Conservation (phyloP, 768 basidiomycete species). For the Trametes punicea region DNA sequence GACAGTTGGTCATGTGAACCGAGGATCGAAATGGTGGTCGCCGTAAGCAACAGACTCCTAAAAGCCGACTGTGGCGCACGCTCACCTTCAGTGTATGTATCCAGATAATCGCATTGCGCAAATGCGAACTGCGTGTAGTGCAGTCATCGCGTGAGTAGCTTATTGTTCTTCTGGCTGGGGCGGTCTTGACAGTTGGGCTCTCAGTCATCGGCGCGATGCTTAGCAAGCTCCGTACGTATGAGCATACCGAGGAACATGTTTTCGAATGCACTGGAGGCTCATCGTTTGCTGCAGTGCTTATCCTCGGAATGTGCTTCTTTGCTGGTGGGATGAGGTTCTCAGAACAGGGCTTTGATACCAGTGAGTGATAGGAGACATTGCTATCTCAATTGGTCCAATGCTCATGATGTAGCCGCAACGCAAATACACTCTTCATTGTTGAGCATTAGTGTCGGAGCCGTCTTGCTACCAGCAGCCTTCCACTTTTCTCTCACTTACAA, state of each 20-base stretch:
- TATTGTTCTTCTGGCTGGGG: no score
- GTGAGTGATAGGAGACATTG: constrained; percentile 37
- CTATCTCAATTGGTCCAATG: not conserved
- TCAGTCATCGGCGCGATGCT: constrained; percentile 81
- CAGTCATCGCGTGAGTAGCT: constrained; percentile 73
- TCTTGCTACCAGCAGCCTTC: constrained; percentile 77
- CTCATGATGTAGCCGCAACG: constrained; percentile 73
- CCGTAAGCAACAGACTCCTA: constrained; percentile 44
- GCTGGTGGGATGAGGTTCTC: constrained; percentile 75
- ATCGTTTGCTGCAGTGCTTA: constrained; percentile 52
- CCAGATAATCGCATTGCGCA: constrained; percentile 78
- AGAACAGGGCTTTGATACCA: constrained; percentile 73
- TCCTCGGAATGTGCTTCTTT: constrained; percentile 83
- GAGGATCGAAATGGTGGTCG: constrained; percentile 63
- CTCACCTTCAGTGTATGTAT: not conserved
- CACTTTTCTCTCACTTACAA: constrained; percentile 52
- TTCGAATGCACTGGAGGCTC: not conserved
- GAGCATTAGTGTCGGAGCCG: constrained; percentile 71
- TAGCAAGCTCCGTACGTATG: constrained; percentile 60
- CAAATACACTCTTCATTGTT: constrained; percentile 74
- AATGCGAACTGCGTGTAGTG: constrained; percentile 78
- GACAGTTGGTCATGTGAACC: no score
- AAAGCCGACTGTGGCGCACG: not conserved
- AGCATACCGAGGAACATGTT: not conserved
- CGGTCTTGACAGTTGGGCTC: no score